Base-by-base conservation (phyloP, 352 stramenopile genomes). In the Pythium aphanidermatum region DNA sequence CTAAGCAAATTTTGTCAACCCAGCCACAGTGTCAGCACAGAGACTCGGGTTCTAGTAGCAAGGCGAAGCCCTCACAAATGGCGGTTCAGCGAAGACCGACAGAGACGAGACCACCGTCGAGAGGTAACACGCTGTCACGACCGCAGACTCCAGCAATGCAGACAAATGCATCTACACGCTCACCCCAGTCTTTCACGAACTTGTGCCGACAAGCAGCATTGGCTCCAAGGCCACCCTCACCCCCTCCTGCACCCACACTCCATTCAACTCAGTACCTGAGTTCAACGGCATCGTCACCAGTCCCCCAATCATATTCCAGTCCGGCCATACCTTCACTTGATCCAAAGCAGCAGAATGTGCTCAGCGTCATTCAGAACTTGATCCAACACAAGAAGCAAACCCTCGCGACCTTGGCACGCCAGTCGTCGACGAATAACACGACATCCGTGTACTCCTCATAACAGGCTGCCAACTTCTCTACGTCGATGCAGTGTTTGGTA, bases 301-400 rank as follows among this genome's bases (percentile, higher is more conserved):
- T 41, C 10, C 26, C 25, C 4, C 29, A 51, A n/a, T n/a, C n/a
- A n/a, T n/a, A n/a, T n/a, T n/a, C n/a, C n/a, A n/a, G n/a, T n/a
- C n/a, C n/a, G n/a, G n/a, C n/a, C n/a, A n/a, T n/a, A n/a, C n/a
- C n/a, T 24, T 39, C 23, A 24, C 42, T 83, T 40, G 71, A 81
- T 33, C 56, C 70, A 33, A 86, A 84, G 49, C 73, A 88, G 49
- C 64, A 62, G 25, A 84, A 80, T 24, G 69, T 86, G 45, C 63
- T 86, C 34, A 79, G 50, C 40, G 73, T 84, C 25, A 84, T 88
- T 58, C 74, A 88, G 37, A 88, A 71, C 44, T 69, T 88, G 46
- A 88, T 88, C 35, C 66, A 86, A 35, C 76, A 86, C 64, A 88
- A 88, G 57, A 71, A 76, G 49, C 70, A 86, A 28, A 83, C 70